Percentiles rank a stretch among this genome's conserved stretches.
phyloP scores from a whole-genome alignment of 2,329 filamentous ascomycete species.

The Phyllosticta citribraziliensis region DNA sequence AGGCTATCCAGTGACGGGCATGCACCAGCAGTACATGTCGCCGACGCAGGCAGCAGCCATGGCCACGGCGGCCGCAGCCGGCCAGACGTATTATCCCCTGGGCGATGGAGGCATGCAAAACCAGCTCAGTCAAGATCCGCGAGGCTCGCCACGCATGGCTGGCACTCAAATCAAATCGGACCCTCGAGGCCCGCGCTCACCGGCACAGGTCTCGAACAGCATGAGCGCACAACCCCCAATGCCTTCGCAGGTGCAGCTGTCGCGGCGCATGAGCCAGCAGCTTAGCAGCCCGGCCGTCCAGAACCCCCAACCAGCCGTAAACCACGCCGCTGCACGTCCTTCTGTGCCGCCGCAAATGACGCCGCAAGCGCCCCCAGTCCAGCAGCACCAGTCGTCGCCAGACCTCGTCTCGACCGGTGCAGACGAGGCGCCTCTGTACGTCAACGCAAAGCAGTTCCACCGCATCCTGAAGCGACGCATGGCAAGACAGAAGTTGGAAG shows the following conservation, averaged over 20 bases:
- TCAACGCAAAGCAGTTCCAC: slow-evolving; percentile 98
- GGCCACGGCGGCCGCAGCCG: slow-evolving; percentile 86
- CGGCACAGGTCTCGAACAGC: slow-evolving; percentile 56
- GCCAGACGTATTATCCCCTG: slow-evolving; percentile 65
- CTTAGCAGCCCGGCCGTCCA: slow-evolving; percentile 43
- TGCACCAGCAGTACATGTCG: slow-evolving; percentile 69
- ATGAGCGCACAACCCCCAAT: slow-evolving; percentile 34
- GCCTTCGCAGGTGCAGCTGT: slow-evolving; percentile 29
- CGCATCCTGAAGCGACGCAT: slow-evolving; percentile 90
- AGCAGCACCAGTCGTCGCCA: slow-evolving; percentile 65
- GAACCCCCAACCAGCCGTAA: slow-evolving; percentile 67
- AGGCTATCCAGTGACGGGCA: slow-evolving; percentile 68
- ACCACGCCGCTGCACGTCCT: slow-evolving; percentile 46
- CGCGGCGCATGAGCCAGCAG: slow-evolving; percentile 32
- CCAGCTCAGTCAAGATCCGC: slow-evolving; percentile 44
- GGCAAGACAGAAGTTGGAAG: slow-evolving; percentile 85
- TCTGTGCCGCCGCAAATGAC: slow-evolving; percentile 40
- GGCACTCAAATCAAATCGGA: slow-evolving; percentile 56
- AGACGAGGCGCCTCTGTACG: slow-evolving; percentile 91
- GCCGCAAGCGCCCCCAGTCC: slow-evolving; percentile 50
- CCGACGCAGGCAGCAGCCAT: slow-evolving; percentile 84
- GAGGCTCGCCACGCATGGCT: slow-evolving; percentile 68
- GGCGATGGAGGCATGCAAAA: slow-evolving; percentile 57
- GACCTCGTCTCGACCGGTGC: slow-evolving; percentile 63
- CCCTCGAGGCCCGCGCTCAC: slow-evolving; percentile 66